These are phyloP conservation scores for Neoconidiobolus thromboides DNA, from an alignment of 371 early-diverging fungal genomes.

Conservation along the genomic window DNA sequence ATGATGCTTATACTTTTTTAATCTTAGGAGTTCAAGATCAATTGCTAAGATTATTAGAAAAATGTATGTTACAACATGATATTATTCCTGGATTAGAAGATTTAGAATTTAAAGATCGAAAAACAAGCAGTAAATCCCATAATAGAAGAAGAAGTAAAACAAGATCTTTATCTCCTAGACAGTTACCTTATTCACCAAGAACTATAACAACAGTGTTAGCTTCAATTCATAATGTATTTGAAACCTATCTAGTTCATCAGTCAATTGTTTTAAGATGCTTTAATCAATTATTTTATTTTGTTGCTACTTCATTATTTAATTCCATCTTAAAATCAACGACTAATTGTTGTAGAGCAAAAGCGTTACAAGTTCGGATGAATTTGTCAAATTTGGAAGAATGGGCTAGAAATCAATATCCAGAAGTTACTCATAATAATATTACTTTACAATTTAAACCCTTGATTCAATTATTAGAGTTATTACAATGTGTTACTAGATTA, in stretches of 20 bases:
- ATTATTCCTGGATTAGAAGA: background rate
- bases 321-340: conserved; percentile 46
- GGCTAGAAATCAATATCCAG: conserved; percentile 32
- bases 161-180: background rate
- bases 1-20: conserved; percentile 16
- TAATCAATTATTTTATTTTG: conserved; percentile 46
- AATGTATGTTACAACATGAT: background rate
- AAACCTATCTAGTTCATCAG: conserved; percentile 38
- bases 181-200: conserved; percentile 23
- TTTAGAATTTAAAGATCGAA: background rate
- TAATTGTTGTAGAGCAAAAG: conserved; percentile 53
- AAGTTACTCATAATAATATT: conserved; percentile 15
- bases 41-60: background rate
- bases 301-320: conserved; percentile 66
- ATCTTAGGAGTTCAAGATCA: background rate
- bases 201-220: conserved; percentile 39
- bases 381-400: conserved; percentile 60
- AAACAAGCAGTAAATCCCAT: background rate
- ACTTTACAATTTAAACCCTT: conserved; percentile 31
- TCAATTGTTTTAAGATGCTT: conserved; percentile 42
- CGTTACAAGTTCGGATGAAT: conserved; percentile 70
- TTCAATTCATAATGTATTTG: conserved; percentile 31
- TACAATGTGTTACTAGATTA: conserved; percentile 56
- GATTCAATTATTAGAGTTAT: conserved; percentile 56
- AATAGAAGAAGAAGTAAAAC: background rate